Base-by-base conservation (phyloP, 1,139 yeast species). In the Magnusiomyces paraingens region DNA sequence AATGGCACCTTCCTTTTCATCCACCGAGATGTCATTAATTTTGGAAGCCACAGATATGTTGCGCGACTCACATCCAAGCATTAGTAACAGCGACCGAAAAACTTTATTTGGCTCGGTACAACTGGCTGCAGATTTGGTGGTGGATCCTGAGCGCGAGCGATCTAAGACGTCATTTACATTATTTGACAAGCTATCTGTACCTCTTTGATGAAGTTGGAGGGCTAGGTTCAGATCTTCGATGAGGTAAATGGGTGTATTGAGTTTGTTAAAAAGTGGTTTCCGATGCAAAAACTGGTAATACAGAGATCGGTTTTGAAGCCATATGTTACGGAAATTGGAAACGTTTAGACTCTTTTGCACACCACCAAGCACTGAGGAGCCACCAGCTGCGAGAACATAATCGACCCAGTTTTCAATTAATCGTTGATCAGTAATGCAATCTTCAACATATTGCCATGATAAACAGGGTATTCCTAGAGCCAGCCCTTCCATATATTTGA, bases 391-490 rank as follows among this genome's bases (percentile, higher is more conserved):
- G 44, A 90, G 70, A 2, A 86, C 64, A 65, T 83, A 90, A 29
- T 75, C 70, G 15, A 66, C 71, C 83, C 91, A 82, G 29, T 67
- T 61, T 10, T 56, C 61, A 26, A 66, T 50, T 21, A 61, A 61
- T 11, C 62, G 58, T 2, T 72, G 64, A 15, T 68, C 65, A 2
- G 61, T 59, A 1, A 79, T 62, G 55, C 86, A 77, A 58, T 83
- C 85, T n/a, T 70, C 67, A 10, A 91, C 73, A 61, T 79, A 90
- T 14, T 71, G 67, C 57, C 79, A 78, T 2, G 88, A 82, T 36
- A 91, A 64, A 18, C 89, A 79, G 1, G 98, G 98, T 95, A 96
- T 89, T 1, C 95, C 94, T 46, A 90, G 67, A 0, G 95, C 89
- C n/a, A 90, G 70, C 0, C 87, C 82, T 64, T 89, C 95, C n/a